phyloP scores from a whole-genome alignment of 202 grass and related monocot genomes.

The Saccharum hybrid region DNA sequence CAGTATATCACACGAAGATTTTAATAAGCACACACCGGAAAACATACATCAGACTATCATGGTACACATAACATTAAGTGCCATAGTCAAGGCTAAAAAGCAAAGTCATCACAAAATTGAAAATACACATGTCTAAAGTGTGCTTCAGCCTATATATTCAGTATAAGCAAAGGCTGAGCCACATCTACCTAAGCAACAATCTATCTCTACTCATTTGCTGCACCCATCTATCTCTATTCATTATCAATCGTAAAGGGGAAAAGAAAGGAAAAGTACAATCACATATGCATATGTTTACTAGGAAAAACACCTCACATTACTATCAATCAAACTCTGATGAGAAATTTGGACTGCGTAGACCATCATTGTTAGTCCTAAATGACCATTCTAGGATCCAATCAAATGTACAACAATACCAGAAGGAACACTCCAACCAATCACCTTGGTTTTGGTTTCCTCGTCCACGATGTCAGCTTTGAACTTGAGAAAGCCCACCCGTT shows the following conservation, averaged over 20 bases:
- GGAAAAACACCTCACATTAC: neutral
- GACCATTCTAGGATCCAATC: neutral
- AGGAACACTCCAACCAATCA: slow-evolving; percentile 30
- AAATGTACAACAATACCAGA: neutral
- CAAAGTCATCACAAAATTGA: neutral
- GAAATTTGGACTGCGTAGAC: neutral
- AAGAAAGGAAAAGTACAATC: neutral
- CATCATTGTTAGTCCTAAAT: neutral
- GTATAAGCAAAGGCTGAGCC: neutral
- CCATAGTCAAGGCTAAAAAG: neutral
- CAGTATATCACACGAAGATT: neutral
- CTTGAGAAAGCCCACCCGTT: slow-evolving; percentile 85
- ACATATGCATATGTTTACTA: neutral
- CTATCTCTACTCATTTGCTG: neutral
- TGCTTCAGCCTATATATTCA: neutral
- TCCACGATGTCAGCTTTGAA: slow-evolving; percentile 89
- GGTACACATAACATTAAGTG: neutral
- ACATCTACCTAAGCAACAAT: neutral
- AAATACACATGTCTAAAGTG: neutral
- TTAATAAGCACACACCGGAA: neutral
- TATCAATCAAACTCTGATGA: neutral
- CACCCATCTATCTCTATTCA: neutral
- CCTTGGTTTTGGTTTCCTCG: slow-evolving; percentile 76
- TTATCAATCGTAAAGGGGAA: neutral
- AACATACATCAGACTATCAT: too few relatives aligned